Conservation (phyloP, 2,329 filamentous ascomycete species). For the Tolypocladium album region DNA sequence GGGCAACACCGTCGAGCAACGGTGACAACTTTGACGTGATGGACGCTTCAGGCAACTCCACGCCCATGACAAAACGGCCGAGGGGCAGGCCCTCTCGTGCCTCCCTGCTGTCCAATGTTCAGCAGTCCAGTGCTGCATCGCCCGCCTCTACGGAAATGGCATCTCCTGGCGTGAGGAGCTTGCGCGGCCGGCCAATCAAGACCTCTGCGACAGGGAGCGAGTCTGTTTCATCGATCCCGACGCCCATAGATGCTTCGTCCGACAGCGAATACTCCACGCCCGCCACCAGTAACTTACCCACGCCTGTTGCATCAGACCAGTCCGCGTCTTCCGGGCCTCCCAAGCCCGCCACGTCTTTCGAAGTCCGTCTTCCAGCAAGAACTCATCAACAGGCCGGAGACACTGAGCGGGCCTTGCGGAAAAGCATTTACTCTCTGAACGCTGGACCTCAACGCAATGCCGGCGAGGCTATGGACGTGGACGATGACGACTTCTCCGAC, state of each 20-base stretch:
- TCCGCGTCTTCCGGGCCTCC: neutral
- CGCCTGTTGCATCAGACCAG: conserved; percentile 17
- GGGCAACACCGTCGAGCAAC: neutral
- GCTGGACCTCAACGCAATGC: conserved; percentile 32
- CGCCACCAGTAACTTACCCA: conserved; percentile 24
- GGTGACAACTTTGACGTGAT: neutral
- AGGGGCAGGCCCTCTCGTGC: conserved; percentile 14
- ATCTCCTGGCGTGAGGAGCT: neutral
- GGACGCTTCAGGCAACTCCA: neutral
- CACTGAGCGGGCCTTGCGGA: conserved; percentile 18
- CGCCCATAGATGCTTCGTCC: conserved; percentile 17
- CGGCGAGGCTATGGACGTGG: conserved; percentile 28
- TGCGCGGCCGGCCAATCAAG: conserved; percentile 9
- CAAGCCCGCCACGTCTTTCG: conserved; percentile 8
- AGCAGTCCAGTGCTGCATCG: conserved; percentile 3
- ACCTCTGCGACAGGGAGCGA: conserved; percentile 11
- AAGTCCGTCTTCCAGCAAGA: conserved; percentile 17
- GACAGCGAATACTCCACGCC: conserved; percentile 24
- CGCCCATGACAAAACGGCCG: conserved; percentile 4
- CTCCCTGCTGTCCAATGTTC: conserved; percentile 7
- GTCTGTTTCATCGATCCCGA: conserved; percentile 20
- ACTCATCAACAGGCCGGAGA: conserved; percentile 8
- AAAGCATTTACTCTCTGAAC: conserved; percentile 37
- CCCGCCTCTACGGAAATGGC: conserved; percentile 2
- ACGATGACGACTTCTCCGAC: conserved; percentile 18